A percentile compares a stretch with the other conserved stretches of the same genome.
Conservation (phyloP, 352 stramenopile genomes). For the Globisporangium heterothallicum region DNA sequence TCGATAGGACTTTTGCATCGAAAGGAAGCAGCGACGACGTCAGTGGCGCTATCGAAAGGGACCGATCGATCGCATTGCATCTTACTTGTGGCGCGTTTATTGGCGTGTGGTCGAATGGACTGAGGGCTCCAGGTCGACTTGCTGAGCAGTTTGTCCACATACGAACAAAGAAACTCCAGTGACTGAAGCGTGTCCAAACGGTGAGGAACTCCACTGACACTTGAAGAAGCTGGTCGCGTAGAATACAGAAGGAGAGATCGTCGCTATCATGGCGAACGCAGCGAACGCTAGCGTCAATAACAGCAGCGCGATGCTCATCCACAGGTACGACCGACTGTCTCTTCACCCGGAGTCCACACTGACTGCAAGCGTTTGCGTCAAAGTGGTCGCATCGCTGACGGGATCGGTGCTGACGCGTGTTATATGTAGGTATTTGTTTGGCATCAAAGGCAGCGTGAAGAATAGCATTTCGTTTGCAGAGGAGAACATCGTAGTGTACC, state of each 20-base stretch:
- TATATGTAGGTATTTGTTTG: conserved; percentile 67
- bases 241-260: neutral
- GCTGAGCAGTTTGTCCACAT: too few species aligned
- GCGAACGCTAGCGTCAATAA: conserved; percentile 12
- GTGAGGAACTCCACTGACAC: neutral
- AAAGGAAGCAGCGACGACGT: too few species aligned
- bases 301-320: conserved; percentile 40
- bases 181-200: too few species aligned
- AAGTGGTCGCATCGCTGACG: too few species aligned
- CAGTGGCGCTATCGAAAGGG: too few species aligned
- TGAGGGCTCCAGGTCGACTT: neutral
- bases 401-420: neutral
- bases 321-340: conserved; percentile 17
- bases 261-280: neutral
- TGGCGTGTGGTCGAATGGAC: neutral
- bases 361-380: too few species aligned
- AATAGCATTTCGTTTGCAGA: conserved; percentile 84
- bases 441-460: conserved; percentile 75
- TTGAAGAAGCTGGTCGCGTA: neutral
- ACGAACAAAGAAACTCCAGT: too few species aligned
- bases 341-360: too few species aligned
- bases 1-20: too few species aligned
- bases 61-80: too few species aligned
- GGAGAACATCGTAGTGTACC: conserved; percentile 83
- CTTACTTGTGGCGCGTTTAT: too few species aligned